Evolutionary conservation across 306 rosid genomes (phyloP), one percentile per base, ranked within the genome.

Genomic region (Delonix regia): DNA sequence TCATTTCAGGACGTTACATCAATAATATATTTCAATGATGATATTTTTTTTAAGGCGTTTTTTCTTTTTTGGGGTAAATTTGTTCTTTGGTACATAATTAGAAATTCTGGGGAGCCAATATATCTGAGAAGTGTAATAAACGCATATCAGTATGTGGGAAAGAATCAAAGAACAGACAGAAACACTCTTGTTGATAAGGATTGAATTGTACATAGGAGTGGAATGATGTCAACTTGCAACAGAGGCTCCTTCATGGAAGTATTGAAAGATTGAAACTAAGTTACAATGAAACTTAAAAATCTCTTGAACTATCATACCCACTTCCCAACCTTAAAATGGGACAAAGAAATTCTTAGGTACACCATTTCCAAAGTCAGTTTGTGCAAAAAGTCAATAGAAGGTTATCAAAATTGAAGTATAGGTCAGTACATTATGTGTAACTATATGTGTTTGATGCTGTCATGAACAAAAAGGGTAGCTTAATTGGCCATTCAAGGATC

Each of bases 151-250:
- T 27, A 68, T 52, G 45, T 68, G 66, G n/a, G 21, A 34, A 51
- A 77, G 83, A 74, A 52, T 34, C 4, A 61, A 71, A 59, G 70
- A n/a, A 30, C 4, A 18, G 16, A 77, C 56, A 76, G 25, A 59
- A 71, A 73, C 65, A 36, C 51, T 68, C 27, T 47, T 15, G 18
- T 18, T 15, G 27, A 12, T 60, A 30, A 73, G 27, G 30, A 47
- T 22, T 24, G 28, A 16, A 62, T 25, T 38, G 68, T 57, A 47
- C 56, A 62, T 10, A 16, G 39, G 27, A 25, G 34, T 24, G 63
- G 63, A 56, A 56, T 56, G 59, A 2, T 52, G 59, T 44, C 16
- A 44, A 10, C 48, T 44, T 36, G 4, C 1, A 30, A 30, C 33
- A 30, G 4, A 30, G 33, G 33, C 33, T 30, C 33, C 33, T 30